Evolutionary conservation across 768 basidiomycete species (phyloP).

Genomic region (Calocera cornea): DNA sequence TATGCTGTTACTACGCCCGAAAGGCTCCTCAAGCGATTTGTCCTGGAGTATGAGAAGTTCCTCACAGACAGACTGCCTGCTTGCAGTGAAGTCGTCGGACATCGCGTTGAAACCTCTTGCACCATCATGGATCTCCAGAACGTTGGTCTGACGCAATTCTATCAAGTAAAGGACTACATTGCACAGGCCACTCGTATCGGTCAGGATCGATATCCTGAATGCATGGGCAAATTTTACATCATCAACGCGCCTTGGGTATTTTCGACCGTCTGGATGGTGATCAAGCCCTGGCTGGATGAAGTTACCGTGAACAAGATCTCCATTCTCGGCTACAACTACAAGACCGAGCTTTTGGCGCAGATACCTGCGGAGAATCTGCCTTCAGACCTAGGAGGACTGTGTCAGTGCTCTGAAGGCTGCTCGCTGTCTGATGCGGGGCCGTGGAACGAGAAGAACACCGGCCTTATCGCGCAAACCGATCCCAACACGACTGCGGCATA

Average conservation of each 20-base stretch:
- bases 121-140: slow-evolving; percentile 85
- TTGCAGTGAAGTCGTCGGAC: slow-evolving; percentile 52
- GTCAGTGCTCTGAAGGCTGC: slow-evolving; percentile 67
- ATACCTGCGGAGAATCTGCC: slow-evolving; percentile 77
- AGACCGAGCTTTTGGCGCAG: slow-evolving; percentile 62
- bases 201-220: slow-evolving; percentile 84
- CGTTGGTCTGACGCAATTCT: slow-evolving; percentile 59
- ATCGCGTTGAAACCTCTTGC: slow-evolving; percentile 92
- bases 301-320: slow-evolving; percentile 92
- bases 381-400: slow-evolving; percentile 68
- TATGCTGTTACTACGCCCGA: slow-evolving; percentile 73
- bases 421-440: slow-evolving; percentile 82
- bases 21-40: slow-evolving; percentile 76
- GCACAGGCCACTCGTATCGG: slow-evolving; percentile 59
- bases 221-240: slow-evolving; percentile 98
- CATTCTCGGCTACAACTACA: slow-evolving; percentile 67
- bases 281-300: slow-evolving; percentile 89
- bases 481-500: not conserved
- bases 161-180: slow-evolving; percentile 86
- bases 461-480: not conserved
- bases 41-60: slow-evolving; percentile 88
- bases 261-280: slow-evolving; percentile 68
- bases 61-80: slow-evolving; percentile 67
- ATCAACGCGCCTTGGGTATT: slow-evolving; percentile 95
- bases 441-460: slow-evolving; percentile 42